Conservation (phyloP, 805 yeast genomes). For the Wickerhamomyces ciferrii region DNA sequence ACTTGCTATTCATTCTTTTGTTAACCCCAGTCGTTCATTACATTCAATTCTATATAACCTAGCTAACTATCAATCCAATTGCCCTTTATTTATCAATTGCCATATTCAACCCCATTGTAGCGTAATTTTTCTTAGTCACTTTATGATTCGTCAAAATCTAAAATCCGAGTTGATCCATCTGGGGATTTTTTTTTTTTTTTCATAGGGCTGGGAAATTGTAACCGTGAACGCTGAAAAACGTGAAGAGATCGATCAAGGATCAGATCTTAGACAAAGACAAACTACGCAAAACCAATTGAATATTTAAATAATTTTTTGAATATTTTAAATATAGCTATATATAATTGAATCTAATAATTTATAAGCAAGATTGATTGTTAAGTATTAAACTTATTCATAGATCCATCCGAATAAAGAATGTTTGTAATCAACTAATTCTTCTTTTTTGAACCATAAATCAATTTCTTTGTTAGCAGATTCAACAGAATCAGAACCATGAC, state of each 20-base stretch:
- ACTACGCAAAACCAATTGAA: too few species aligned
- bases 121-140: too few species aligned
- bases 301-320: too few species aligned
- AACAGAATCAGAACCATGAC: constrained; percentile 99
- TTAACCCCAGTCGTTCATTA: too few species aligned
- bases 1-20: neutral
- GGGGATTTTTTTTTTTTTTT: too few species aligned
- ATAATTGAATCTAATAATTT: neutral
- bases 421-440: constrained; percentile 91
- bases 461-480: constrained; percentile 97
- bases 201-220: too few species aligned
- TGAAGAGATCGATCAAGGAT: too few species aligned
- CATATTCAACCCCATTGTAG: too few species aligned
- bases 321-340: neutral
- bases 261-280: too few species aligned
- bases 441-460: constrained; percentile 95
- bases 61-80: neutral
- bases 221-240: too few species aligned
- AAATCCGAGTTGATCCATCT: neutral
- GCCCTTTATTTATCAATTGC: neutral
- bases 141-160: neutral
- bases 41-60: neutral
- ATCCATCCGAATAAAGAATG: constrained; percentile 83
- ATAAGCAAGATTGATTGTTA: neutral
- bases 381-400: constrained; percentile 63